These are phyloP conservation scores for Diplosphaera chodatii DNA, from an alignment of 139 green algal genomes.

Conservation along the genomic window DNA sequence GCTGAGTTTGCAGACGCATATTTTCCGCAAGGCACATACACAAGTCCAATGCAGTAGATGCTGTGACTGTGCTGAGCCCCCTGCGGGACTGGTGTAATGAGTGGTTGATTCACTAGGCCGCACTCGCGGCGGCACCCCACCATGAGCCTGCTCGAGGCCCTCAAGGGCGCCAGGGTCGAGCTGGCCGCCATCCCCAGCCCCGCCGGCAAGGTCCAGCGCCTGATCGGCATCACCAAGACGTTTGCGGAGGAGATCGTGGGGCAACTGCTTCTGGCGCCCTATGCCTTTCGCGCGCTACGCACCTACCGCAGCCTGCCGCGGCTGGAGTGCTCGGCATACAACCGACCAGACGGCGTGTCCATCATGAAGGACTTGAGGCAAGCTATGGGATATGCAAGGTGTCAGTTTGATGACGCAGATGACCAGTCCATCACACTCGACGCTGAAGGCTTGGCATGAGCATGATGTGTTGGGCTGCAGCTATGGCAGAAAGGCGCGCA, in stretches of 20 bases:
- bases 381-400: too few species aligned
- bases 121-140: not conserved
- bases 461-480: conserved; percentile 12
- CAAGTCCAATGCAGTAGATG: too few species aligned
- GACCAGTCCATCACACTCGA: not conserved
- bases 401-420: too few species aligned
- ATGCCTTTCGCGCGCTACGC: not conserved
- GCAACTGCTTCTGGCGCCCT: not conserved
- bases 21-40: too few species aligned
- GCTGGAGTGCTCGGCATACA: not conserved
- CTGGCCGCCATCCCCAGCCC: not conserved
- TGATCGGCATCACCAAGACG: not conserved
- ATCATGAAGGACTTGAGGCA: conserved; percentile 24
- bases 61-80: too few species aligned
- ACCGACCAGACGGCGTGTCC: not conserved
- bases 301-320: not conserved
- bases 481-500: conserved; percentile 43
- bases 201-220: not conserved
- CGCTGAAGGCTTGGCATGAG: too few species aligned
- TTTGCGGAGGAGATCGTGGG: not conserved
- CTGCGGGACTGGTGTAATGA: too few species aligned
- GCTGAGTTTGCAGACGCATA: too few species aligned
- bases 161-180: not conserved
- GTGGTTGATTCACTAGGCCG: too few species aligned
- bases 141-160: not conserved